Evolutionary conservation across 1,139 yeast genomes (phyloP), one percentile per base, ranked within the genome.

Genomic region (Candida tropicalis): DNA sequence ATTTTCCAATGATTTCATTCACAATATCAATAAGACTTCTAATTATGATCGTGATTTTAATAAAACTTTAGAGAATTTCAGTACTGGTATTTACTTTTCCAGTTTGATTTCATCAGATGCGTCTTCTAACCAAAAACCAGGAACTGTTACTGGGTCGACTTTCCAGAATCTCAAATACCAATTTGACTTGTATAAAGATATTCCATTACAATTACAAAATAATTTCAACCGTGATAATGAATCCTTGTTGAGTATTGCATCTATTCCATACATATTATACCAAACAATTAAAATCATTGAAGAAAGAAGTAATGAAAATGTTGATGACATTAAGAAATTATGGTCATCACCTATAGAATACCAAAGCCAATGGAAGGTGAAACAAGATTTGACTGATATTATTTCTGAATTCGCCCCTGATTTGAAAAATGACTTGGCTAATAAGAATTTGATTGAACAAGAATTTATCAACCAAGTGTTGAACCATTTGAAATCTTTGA

Each of bases 71-170:
- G 53, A 54, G 2, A 50, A 54, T 18, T 70, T 60, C 46, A 59
- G 67, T 38, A 63, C 76, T 2, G 79, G 79, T 2, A 62, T 73
- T 11, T 73, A 67, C 51, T 66, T 68, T 39, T 76, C 77, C 0
- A 60, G 73, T 2, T 55, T 54, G 11, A 48, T 63, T 7, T 57
- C 68, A 1, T 70, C 73, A 3, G 61, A 58, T 4, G 25, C 37
- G 6, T 53, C 56, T 7, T 27, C 51, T 60, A 42, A 43, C 49
- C 16, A 58, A n/a, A 35, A 17, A 15, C 39, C 39, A 6, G 25
- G 24, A 17, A 17, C 28, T 5, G n/a, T 25, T 3, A 15, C 25
- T 4, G 5, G 23, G 1, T 63, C 62, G 36, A 60, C 62, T 41
- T 70, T 63, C 45, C 79, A 74, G 45, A 71, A 68, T 51, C 56